Evolutionary conservation across 1,284 basidiomycete genomes (phyloP).

Genomic region (Cerrena zonata): DNA sequence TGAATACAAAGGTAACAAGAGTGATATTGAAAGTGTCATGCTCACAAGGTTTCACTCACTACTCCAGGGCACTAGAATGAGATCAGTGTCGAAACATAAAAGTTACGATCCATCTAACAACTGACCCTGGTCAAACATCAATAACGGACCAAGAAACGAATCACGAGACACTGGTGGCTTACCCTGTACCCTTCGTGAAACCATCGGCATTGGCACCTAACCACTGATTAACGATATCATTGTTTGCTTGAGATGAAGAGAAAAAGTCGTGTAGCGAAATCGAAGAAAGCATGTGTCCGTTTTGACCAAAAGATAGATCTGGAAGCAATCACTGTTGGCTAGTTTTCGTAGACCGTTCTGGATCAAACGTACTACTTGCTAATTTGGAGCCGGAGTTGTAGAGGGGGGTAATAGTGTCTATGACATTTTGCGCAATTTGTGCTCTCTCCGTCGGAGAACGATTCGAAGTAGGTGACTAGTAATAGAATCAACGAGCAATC

Average conservation of each 20-base stretch:
- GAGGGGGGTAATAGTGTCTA: constrained; percentile 3
- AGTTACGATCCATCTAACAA: background rate
- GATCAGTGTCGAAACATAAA: background rate
- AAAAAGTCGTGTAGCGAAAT: constrained; percentile 6
- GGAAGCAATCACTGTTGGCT: background rate
- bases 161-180: background rate
- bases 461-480: constrained; percentile 5
- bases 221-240: background rate
- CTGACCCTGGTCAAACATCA: no score
- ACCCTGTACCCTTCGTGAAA: background rate
- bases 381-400: constrained; percentile 4
- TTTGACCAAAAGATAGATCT: constrained; percentile 6
- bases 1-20: no score
- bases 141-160: no score
- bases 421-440: background rate
- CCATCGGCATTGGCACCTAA: background rate
- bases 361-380: constrained; percentile 1
- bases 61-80: background rate
- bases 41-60: background rate
- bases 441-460: background rate
- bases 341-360: no score
- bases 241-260: background rate
- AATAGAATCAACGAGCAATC: background rate
- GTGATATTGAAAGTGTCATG: no score
- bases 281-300: constrained; percentile 5